phyloP scores from a whole-genome alignment of 805 yeast genomes.

The Candida boleticola region DNA sequence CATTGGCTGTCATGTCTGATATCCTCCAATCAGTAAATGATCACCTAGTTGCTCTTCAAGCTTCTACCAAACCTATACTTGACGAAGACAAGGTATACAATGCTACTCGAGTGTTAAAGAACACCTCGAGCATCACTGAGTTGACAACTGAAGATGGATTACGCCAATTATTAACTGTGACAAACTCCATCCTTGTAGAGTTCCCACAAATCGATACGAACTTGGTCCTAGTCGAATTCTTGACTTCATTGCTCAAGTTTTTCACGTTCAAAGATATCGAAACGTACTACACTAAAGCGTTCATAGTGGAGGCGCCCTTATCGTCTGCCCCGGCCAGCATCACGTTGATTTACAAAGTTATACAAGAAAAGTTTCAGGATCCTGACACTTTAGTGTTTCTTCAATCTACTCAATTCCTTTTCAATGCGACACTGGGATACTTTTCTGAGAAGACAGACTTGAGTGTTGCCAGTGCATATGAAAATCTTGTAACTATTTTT shows the following conservation, averaged over 20 bases:
- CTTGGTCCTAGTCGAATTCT: background rate
- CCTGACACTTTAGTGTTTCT: conserved; percentile 6
- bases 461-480: conserved; percentile 1
- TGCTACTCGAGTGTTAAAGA: background rate
- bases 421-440: background rate
- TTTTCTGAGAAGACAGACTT: background rate
- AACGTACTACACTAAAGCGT: conserved; percentile 14
- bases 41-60: background rate
- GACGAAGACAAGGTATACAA: background rate
- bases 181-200: background rate
- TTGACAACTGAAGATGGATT: background rate
- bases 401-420: background rate
- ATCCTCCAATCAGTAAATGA: background rate
- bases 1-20: background rate
- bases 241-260: conserved; percentile 12
- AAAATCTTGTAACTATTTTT: background rate
- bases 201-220: background rate
- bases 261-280: conserved; percentile 13
- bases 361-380: conserved; percentile 7
- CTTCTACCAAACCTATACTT: background rate
- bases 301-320: conserved; percentile 9
- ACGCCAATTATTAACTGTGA: background rate
- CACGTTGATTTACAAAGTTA: conserved; percentile 9
- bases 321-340: conserved; percentile 1
- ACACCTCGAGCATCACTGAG: background rate